A percentile compares a stretch with the other conserved stretches of the same genome.
phyloP scores from a whole-genome alignment of 148 eudicot genomes.

The Amaranthus hypochondriacus region DNA sequence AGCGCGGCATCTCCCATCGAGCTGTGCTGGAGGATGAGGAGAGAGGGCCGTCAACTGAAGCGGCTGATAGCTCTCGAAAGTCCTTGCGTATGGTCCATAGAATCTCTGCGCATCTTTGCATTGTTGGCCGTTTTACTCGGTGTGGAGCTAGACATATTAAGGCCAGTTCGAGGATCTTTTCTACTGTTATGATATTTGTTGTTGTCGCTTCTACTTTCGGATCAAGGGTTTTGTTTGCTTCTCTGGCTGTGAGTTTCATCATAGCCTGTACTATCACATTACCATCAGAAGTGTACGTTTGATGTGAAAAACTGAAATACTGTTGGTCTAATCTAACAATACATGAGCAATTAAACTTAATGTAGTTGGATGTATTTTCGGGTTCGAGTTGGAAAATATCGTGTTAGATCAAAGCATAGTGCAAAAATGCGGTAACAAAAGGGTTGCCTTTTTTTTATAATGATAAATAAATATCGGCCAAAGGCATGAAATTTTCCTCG shows the following conservation, averaged over 20 bases:
- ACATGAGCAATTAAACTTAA: no score
- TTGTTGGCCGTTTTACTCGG: slow-evolving; percentile 57
- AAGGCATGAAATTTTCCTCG: no score
- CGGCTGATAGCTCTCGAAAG: slow-evolving; percentile 36
- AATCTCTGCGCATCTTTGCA: slow-evolving; percentile 73
- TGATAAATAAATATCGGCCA: no score
- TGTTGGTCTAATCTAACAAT: no score
- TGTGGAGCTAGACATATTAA: slow-evolving; percentile 63
- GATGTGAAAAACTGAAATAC: neutral
- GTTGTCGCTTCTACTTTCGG: slow-evolving; percentile 53
- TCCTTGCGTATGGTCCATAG: slow-evolving; percentile 84
- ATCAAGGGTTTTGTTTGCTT: slow-evolving; percentile 55
- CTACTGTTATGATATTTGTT: slow-evolving; percentile 45
- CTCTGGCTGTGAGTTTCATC: slow-evolving; percentile 64
- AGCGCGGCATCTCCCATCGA: slow-evolving; percentile 22
- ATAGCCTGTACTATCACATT: slow-evolving; percentile 49
- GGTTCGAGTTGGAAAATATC: no score
- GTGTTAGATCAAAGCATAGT: no score
- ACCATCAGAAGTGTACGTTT: neutral
- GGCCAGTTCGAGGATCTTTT: slow-evolving; percentile 63
- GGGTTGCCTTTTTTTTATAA: no score
- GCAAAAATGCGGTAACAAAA: no score
- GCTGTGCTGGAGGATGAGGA: slow-evolving; percentile 29
- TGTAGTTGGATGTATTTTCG: no score
- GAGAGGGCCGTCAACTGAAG: slow-evolving; percentile 23